Evolutionary conservation across 139 green algal species (phyloP).

Genomic region (Chlorella sp.): DNA sequence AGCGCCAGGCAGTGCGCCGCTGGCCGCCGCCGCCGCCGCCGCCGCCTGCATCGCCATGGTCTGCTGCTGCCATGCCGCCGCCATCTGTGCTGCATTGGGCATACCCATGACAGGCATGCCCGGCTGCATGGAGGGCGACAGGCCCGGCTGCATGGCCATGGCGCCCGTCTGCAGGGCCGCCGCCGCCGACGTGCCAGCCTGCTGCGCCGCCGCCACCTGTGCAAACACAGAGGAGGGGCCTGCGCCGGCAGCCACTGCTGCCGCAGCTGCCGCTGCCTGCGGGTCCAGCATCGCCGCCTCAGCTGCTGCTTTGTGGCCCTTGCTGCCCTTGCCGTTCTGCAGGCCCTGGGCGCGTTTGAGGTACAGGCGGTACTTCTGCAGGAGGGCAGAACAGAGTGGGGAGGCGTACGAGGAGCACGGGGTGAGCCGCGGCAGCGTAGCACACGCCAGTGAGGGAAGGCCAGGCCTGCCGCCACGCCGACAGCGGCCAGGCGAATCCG

Average conservation of each 20-base stretch:
- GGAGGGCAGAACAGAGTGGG: background rate
- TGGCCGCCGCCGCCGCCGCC: constrained; percentile 35
- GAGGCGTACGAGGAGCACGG: background rate
- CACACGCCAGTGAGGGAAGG: too few species aligned
- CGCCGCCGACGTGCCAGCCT: background rate
- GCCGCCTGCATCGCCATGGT: constrained; percentile 36
- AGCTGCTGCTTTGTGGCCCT: constrained; percentile 25
- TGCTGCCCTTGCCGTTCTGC: constrained; percentile 31
- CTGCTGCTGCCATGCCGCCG: constrained; percentile 33
- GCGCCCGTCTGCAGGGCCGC: background rate
- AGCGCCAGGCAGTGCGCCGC: constrained; percentile 17
- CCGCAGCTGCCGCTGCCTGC: constrained; percentile 9
- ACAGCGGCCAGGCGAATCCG: too few species aligned
- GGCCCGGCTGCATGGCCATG: background rate
- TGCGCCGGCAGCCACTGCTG: constrained; percentile 14
- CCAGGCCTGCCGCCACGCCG: too few species aligned
- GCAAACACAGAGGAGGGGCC: constrained; percentile 30
- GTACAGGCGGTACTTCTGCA: constrained; percentile 97
- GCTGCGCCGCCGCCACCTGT: constrained; percentile 29
- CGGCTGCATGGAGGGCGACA: background rate
- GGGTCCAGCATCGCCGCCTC: constrained; percentile 21
- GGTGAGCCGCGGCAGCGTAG: too few species aligned
- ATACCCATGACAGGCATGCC: constrained; percentile 3
- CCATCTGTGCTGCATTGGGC: background rate
- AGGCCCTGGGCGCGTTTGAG: constrained; percentile 79